Evolutionary conservation across 371 early-diverging fungal genomes (phyloP).

Genomic region (Mortierella sp.): DNA sequence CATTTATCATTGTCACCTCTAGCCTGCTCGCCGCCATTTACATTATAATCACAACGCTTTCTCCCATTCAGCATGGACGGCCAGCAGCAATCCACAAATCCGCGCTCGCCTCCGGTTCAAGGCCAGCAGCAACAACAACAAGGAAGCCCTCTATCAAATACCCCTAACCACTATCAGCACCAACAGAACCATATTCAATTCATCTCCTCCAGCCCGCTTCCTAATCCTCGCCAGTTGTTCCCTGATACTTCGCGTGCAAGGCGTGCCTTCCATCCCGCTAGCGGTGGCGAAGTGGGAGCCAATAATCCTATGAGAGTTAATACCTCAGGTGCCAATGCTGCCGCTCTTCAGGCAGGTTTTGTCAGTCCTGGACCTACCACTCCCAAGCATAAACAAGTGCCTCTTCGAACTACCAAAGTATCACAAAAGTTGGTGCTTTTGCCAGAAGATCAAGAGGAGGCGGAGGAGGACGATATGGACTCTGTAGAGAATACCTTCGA

Average conservation of each 20-base stretch:
- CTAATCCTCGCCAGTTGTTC: slow-evolving; percentile 52
- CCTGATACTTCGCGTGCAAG: slow-evolving; percentile 41
- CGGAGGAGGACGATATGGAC: slow-evolving; percentile 55
- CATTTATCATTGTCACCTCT: not conserved
- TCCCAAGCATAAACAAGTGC: slow-evolving; percentile 59
- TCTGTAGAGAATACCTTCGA: slow-evolving; percentile 54
- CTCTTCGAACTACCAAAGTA: slow-evolving; percentile 88
- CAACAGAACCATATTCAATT: slow-evolving; percentile 49
- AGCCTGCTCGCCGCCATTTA: not conserved
- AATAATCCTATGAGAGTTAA: slow-evolving; percentile 41
- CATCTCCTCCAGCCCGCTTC: slow-evolving; percentile 46
- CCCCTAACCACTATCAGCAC: slow-evolving; percentile 45
- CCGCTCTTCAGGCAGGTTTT: slow-evolving; percentile 29
- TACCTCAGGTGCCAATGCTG: slow-evolving; percentile 30
- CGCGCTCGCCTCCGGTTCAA: slow-evolving; percentile 34
- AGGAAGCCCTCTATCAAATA: slow-evolving; percentile 26
- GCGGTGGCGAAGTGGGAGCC: no score
- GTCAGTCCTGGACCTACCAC: slow-evolving; percentile 39
- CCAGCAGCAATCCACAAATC: slow-evolving; percentile 20
- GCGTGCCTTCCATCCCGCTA: slow-evolving; percentile 43
- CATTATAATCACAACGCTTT: not conserved
- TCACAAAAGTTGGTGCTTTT: slow-evolving; percentile 93
- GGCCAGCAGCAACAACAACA: slow-evolving; percentile 35
- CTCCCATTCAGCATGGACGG: slow-evolving; percentile 18
- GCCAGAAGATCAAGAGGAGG: slow-evolving; percentile 81